Conservation (phyloP, 2,329 filamentous ascomycete genomes). For the Diaporthe ampelina region DNA sequence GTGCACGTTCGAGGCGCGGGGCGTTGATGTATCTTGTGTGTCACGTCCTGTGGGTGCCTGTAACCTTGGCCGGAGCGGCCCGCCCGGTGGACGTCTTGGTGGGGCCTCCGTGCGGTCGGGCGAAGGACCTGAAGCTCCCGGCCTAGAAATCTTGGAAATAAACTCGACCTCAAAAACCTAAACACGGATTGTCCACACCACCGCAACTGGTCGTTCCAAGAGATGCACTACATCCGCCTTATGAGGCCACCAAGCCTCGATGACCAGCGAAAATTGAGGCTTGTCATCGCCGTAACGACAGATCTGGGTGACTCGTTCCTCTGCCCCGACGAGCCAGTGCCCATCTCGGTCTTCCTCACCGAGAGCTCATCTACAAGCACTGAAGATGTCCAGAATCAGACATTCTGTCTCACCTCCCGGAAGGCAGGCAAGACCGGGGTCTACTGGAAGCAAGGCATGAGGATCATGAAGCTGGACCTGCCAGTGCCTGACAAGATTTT, state of each 20-base stretch:
- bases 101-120: conserved; percentile 14
- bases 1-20: not conserved
- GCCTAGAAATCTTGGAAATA: not conserved
- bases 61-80: conserved; percentile 14
- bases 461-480: conserved; percentile 54
- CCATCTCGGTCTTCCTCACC: conserved; percentile 51
- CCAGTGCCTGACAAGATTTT: conserved; percentile 43
- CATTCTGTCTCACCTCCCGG: not conserved
- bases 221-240: conserved; percentile 72
- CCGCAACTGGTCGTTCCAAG: not conserved
- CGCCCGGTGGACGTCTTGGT: not conserved
- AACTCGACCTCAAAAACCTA: not conserved
- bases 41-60: not conserved
- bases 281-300: conserved; percentile 69
- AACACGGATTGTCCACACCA: not conserved
- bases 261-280: conserved; percentile 50
- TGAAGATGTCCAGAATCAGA: not conserved
- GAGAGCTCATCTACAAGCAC: not conserved
- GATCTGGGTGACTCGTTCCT: conserved; percentile 71
- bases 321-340: conserved; percentile 58
- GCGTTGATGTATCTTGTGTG: not conserved
- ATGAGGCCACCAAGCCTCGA: conserved; percentile 61
- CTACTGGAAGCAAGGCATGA: conserved; percentile 51
- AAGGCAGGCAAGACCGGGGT: conserved; percentile 33
- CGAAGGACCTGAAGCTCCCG: conserved; percentile 1